Evolutionary conservation across 768 basidiomycete genomes (phyloP).

Genomic region (Candolleomyces efflorescens): DNA sequence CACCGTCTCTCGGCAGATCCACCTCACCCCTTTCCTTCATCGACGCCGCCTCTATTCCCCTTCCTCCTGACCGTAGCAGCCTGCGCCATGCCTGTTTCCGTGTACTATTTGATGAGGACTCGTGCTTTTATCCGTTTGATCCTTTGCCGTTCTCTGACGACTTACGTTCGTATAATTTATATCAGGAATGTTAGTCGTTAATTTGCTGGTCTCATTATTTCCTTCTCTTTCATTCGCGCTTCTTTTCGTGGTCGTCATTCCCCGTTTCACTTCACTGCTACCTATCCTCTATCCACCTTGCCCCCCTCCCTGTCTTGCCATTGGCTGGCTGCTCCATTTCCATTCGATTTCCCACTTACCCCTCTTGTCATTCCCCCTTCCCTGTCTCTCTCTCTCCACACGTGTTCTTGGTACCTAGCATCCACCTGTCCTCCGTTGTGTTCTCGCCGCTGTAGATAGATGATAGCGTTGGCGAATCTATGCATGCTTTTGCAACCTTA

Average conservation of each 20-base stretch:
- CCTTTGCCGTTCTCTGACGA: constrained; percentile 65
- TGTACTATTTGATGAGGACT: constrained; percentile 59
- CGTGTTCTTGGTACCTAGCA: not conserved
- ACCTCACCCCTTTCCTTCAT: constrained; percentile 49
- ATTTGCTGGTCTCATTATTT: constrained; percentile 23
- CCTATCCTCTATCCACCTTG: not conserved
- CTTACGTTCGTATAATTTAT: constrained; percentile 46
- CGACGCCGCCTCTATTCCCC: constrained; percentile 48
- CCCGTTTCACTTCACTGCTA: not conserved
- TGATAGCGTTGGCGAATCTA: not conserved
- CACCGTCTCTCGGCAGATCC: constrained; percentile 58
- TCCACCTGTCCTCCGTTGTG: not conserved
- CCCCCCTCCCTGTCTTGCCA: constrained; percentile 2
- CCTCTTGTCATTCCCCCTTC: not conserved
- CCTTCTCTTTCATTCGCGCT: constrained; percentile 22
- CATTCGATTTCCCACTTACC: not conserved
- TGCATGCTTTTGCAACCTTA: not conserved
- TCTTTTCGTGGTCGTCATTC: constrained; percentile 17
- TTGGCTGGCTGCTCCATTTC: not conserved
- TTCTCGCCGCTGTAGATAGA: constrained; percentile 3
- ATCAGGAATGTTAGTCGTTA: constrained; percentile 59
- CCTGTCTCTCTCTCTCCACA: not conserved
- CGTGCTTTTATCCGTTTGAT: constrained; percentile 44
- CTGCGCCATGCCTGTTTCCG: constrained; percentile 46
- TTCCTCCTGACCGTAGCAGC: constrained; percentile 47